phyloP scores from a whole-genome alignment of 2,329 filamentous ascomycete genomes.

The Graphiopsis chlorocephala region DNA sequence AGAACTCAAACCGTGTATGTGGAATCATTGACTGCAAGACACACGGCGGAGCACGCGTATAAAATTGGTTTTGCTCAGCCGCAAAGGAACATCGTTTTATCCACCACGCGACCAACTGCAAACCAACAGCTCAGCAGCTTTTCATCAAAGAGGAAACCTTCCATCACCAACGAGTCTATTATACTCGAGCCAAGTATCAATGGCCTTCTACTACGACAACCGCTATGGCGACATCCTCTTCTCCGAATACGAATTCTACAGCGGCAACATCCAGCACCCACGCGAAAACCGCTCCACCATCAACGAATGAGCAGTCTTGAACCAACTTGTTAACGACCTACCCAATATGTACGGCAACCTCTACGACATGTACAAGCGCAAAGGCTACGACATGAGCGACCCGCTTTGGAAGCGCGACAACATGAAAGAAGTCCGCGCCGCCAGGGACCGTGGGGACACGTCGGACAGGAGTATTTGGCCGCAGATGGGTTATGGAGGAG shows the following conservation, averaged over 20 bases:
- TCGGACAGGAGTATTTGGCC: not conserved
- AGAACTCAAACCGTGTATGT: too few relatives aligned
- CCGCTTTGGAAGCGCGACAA: not conserved
- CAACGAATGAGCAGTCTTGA: not conserved
- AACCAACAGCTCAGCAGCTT: not conserved
- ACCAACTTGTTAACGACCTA: not conserved
- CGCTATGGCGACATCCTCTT: not conserved
- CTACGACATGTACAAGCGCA: not conserved
- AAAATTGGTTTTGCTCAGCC: not conserved
- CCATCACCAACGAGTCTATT: not conserved
- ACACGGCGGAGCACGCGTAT: not conserved
- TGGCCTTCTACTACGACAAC: not conserved
- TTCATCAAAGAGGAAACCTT: not conserved
- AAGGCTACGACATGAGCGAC: not conserved
- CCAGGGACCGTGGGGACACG: not conserved
- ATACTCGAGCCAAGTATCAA: not conserved
- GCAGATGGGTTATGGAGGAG: not conserved
- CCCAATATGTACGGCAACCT: not conserved
- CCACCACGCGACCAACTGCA: not conserved
- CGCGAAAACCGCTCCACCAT: not conserved
- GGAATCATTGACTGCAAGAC: not conserved
- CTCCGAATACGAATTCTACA: not conserved
- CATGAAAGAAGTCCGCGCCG: not conserved
- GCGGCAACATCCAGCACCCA: not conserved
- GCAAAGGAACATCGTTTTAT: not conserved